Conservation (phyloP, 306 rosid species). For the Sesbania bispinosa region DNA sequence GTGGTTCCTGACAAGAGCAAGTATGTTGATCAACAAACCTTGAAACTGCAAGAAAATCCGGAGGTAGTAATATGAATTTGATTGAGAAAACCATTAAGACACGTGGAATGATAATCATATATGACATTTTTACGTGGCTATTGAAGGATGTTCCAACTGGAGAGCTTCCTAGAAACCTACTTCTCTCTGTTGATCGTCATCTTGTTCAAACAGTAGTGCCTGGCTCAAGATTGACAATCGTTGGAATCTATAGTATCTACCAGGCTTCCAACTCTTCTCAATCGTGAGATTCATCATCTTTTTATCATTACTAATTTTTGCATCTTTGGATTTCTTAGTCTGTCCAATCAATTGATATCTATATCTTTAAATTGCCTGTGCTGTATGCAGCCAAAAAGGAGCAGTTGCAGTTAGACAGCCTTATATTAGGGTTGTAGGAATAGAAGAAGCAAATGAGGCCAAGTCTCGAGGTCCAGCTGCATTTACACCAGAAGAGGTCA, state of each 20-base stretch:
- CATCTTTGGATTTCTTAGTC: background rate
- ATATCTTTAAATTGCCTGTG: constrained; percentile 3
- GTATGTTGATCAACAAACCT: constrained; percentile 95
- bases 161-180: constrained; percentile 96
- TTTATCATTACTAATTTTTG: too few species aligned
- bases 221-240: constrained; percentile 89
- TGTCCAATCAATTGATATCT: background rate
- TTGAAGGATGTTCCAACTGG: constrained; percentile 97
- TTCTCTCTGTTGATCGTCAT: constrained; percentile 93
- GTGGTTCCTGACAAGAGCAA: constrained; percentile 93
- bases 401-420: constrained; percentile 98
- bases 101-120: background rate
- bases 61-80: constrained; percentile 50
- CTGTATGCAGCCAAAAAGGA: constrained; percentile 72
- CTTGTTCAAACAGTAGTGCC: constrained; percentile 96
- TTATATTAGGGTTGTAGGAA: constrained; percentile 92
- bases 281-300: constrained; percentile 49
- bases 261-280: constrained; percentile 81
- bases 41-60: constrained; percentile 94
- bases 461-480: constrained; percentile 68
- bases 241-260: constrained; percentile 90
- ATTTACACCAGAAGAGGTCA: constrained; percentile 74
- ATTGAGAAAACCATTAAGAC: background rate
- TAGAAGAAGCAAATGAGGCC: constrained; percentile 76
- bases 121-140: constrained; percentile 17